Conservation (phyloP, 441 rosid species). For the Brassica balearica region DNA sequence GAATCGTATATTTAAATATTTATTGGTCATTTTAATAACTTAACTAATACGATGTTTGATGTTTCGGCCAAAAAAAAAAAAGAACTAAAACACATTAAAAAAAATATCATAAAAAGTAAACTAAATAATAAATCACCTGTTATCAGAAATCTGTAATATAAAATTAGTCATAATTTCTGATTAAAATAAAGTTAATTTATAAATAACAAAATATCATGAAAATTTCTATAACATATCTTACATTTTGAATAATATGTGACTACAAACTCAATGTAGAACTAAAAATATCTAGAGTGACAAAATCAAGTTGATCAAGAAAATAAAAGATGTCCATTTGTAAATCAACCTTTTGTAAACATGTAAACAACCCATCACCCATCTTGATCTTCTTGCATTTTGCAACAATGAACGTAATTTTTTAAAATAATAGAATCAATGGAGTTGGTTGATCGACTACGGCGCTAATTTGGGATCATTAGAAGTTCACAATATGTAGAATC, state of each 20-base stretch:
- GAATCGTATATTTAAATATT: background rate
- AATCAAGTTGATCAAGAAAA: conserved; percentile 9
- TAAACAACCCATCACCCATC: background rate
- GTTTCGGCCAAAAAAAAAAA: background rate
- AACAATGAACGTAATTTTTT: background rate
- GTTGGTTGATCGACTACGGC: background rate
- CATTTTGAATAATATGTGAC: background rate
- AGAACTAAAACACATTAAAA: background rate
- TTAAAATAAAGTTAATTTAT: background rate
- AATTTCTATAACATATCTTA: background rate
- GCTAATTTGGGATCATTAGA: background rate
- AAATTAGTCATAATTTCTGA: background rate
- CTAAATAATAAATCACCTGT: background rate
- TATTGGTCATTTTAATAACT: background rate
- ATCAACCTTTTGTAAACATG: background rate
- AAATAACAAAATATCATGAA: background rate
- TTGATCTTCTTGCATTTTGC: conserved; percentile 1
- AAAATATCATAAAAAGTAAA: background rate
- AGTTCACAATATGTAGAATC: conserved; percentile 8
- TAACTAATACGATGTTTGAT: background rate
- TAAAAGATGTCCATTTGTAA: background rate
- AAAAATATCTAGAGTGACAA: background rate
- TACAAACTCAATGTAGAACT: background rate
- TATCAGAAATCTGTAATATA: background rate
- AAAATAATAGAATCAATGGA: background rate